phyloP scores from a whole-genome alignment of 1,139 yeast genomes.

The Suhomyces yuchorum region DNA sequence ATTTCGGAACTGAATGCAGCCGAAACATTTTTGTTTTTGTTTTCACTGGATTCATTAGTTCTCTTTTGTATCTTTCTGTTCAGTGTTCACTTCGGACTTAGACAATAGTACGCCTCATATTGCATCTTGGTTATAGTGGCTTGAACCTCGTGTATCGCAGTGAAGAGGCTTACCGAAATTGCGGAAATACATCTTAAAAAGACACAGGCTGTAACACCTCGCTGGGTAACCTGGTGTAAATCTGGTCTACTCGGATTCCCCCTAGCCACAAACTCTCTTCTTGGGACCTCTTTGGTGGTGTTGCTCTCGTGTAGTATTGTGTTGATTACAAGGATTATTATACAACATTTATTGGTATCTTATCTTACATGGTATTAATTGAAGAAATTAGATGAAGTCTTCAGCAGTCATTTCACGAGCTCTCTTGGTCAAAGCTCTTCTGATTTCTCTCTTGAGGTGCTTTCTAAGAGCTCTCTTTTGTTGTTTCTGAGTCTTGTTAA shows the following conservation, averaged over 20 bases:
- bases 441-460: conserved; percentile 22
- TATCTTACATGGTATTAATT: conserved; percentile 8
- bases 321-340: background rate
- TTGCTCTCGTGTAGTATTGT: too few relatives aligned
- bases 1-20: background rate
- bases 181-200: too few relatives aligned
- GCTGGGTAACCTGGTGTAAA: too few relatives aligned
- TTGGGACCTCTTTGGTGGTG: too few relatives aligned
- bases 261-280: too few relatives aligned
- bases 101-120: background rate
- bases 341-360: conserved; percentile 11
- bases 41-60: background rate
- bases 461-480: conserved; percentile 22
- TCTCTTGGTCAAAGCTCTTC: conserved; percentile 21
- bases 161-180: background rate
- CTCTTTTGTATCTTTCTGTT: background rate
- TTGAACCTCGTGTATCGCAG: background rate
- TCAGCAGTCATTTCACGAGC: conserved; percentile 16
- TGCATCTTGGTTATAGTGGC: background rate
- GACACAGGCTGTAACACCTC: too few relatives aligned
- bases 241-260: too few relatives aligned
- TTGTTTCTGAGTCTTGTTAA: conserved; percentile 20
- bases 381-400: conserved; percentile 16
- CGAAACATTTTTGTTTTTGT: background rate
- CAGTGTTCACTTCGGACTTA: background rate